Conservation (phyloP, 2,329 filamentous ascomycete genomes). For the Aspergillus hortae region DNA sequence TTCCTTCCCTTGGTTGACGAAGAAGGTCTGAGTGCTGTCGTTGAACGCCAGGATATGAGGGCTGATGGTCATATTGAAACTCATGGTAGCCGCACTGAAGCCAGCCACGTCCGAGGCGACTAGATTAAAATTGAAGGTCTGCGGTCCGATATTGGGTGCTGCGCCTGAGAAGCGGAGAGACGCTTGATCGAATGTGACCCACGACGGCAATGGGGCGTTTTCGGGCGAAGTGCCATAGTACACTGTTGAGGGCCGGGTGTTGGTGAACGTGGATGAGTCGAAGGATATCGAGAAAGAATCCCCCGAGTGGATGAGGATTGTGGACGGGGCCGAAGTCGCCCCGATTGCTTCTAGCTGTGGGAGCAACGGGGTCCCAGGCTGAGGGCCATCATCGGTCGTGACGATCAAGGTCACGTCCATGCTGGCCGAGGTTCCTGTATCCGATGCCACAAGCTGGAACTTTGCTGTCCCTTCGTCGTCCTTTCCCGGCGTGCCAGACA, state of each 20-base stretch:
- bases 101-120: slow-evolving; percentile 77
- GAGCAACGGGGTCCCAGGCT: slow-evolving; percentile 30
- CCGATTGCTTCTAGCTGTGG: slow-evolving; percentile 35
- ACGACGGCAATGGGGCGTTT: slow-evolving; percentile 79
- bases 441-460: slow-evolving; percentile 68
- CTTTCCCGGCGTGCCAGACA: slow-evolving; percentile 66
- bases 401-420: slow-evolving; percentile 70
- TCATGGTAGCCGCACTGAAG: slow-evolving; percentile 63
- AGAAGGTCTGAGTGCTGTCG: slow-evolving; percentile 54
- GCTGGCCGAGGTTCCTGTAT: slow-evolving; percentile 59
- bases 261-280: slow-evolving; percentile 64
- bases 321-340: slow-evolving; percentile 36
- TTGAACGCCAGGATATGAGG: slow-evolving; percentile 66
- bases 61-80: slow-evolving; percentile 70
- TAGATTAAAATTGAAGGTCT: slow-evolving; percentile 68
- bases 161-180: slow-evolving; percentile 66
- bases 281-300: slow-evolving; percentile 65
- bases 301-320: slow-evolving; percentile 37
- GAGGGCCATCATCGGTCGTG: slow-evolving; percentile 45
- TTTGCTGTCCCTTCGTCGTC: slow-evolving; percentile 56
- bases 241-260: slow-evolving; percentile 51
- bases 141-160: slow-evolving; percentile 67
- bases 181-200: slow-evolving; percentile 69
- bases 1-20: slow-evolving; percentile 52
- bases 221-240: slow-evolving; percentile 76